phyloP scores from a whole-genome alignment of 2,329 filamentous ascomycete genomes.

The Fusarium sp. region DNA sequence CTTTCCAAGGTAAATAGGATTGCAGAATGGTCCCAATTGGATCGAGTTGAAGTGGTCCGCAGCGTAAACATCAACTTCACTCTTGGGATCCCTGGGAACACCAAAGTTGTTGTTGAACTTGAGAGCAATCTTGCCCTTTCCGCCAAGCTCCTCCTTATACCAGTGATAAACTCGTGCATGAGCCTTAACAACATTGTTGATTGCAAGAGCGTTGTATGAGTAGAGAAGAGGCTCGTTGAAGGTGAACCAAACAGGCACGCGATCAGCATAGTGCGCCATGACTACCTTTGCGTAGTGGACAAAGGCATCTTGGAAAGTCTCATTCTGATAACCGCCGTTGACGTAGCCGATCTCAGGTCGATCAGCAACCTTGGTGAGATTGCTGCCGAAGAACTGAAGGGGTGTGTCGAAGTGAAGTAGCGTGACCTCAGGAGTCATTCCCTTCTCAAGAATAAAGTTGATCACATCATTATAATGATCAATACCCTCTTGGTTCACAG shows the following conservation, averaged over 20 bases:
- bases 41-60: slow-evolving; percentile 61
- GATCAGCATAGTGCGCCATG: slow-evolving; percentile 63
- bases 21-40: slow-evolving; percentile 63
- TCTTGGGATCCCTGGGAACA: slow-evolving; percentile 57
- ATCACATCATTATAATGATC: slow-evolving; percentile 68
- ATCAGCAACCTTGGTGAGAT: slow-evolving; percentile 43
- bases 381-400: slow-evolving; percentile 56
- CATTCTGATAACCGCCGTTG: slow-evolving; percentile 60
- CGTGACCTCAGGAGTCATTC: slow-evolving; percentile 62
- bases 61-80: slow-evolving; percentile 58
- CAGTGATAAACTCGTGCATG: slow-evolving; percentile 65
- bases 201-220: slow-evolving; percentile 54
- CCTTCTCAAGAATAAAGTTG: slow-evolving; percentile 61
- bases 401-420: slow-evolving; percentile 64
- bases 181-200: slow-evolving; percentile 59
- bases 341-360: slow-evolving; percentile 53
- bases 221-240: slow-evolving; percentile 65
- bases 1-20: slow-evolving; percentile 64
- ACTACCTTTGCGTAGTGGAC: slow-evolving; percentile 66
- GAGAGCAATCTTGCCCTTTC: slow-evolving; percentile 62
- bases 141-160: slow-evolving; percentile 66
- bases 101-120: slow-evolving; percentile 66
- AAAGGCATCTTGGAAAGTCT: slow-evolving; percentile 63
- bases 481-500: slow-evolving; percentile 63
- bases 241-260: slow-evolving; percentile 65